Conservation (phyloP, 345 rosid genomes). For the Schrenkiella parvula region DNA sequence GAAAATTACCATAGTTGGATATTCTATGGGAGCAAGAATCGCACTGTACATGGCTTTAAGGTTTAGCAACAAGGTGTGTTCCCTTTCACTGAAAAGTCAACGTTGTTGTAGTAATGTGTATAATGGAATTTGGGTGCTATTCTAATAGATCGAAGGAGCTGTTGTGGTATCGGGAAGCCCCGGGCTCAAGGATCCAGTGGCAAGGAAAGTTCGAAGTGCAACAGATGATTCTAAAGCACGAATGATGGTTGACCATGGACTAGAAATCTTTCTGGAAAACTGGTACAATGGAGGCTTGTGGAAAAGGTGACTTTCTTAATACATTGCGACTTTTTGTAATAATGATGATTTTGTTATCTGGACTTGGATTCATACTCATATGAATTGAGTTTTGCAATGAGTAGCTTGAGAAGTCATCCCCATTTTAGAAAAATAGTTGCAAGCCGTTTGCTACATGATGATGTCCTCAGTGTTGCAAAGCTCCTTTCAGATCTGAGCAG, state of each 20-base stretch:
- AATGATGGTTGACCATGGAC: constrained; percentile 52
- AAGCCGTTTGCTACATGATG: constrained; percentile 54
- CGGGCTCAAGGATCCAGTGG: constrained; percentile 46
- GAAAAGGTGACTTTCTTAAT: constrained; percentile 54
- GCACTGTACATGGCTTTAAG: constrained; percentile 77
- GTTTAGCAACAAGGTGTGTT: constrained; percentile 51
- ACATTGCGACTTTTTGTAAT: neutral
- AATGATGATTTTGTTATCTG: neutral
- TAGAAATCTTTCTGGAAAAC: constrained; percentile 50
- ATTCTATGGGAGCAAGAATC: constrained; percentile 94
- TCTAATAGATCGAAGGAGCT: constrained; percentile 62
- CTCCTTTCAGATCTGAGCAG: constrained; percentile 71
- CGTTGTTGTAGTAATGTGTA: neutral
- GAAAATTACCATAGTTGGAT: constrained; percentile 67
- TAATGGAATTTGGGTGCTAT: neutral
- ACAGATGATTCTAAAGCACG: constrained; percentile 67
- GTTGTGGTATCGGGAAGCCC: constrained; percentile 88
- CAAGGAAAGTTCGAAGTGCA: constrained; percentile 67
- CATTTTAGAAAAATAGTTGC: constrained; percentile 46
- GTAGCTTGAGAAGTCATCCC: constrained; percentile 82
- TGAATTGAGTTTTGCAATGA: constrained; percentile 8
- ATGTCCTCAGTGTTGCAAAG: constrained; percentile 57
- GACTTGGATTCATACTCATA: constrained; percentile 7
- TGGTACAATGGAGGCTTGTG: constrained; percentile 82
- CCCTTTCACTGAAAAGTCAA: neutral